Percentiles rank a stretch among this genome's conserved stretches.
These are phyloP conservation scores for Linderniella brevidens DNA, from an alignment of 257 asterid genomes.

Conservation along the genomic window DNA sequence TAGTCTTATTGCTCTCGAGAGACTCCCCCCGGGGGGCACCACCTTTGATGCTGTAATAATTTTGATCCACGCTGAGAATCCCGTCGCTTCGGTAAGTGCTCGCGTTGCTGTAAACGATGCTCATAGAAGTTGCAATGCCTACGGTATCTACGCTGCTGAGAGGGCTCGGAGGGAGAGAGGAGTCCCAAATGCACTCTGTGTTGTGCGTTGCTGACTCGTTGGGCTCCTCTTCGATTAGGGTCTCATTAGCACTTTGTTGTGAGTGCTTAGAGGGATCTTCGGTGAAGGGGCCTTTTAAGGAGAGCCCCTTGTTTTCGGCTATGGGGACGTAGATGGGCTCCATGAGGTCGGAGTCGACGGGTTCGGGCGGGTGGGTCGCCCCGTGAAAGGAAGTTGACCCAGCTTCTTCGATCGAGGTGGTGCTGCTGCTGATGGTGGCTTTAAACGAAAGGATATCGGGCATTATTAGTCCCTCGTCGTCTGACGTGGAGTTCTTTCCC, in stretches of 20 bases:
- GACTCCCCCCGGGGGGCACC: slow-evolving; percentile 23
- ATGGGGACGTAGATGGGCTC: slow-evolving; percentile 51
- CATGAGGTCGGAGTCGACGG: slow-evolving; percentile 48
- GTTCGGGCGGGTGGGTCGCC: slow-evolving; percentile 75
- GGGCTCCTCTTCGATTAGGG: slow-evolving; percentile 22
- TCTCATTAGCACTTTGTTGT: slow-evolving; percentile 6
- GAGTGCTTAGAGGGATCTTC: slow-evolving; percentile 25
- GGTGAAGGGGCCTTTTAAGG: slow-evolving; percentile 36
- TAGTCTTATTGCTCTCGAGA: slow-evolving; percentile 33
- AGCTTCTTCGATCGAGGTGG: slow-evolving; percentile 40
- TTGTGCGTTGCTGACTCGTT: slow-evolving; percentile 5
- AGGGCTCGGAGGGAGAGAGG: slow-evolving; percentile 39
- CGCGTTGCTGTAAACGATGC: slow-evolving; percentile 21
- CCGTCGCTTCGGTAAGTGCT: slow-evolving; percentile 30
- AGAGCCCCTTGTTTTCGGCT: slow-evolving; percentile 27
- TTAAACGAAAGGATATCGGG: slow-evolving; percentile 22
- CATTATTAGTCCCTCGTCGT: slow-evolving; percentile 25
- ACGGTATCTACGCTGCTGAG: slow-evolving; percentile 29
- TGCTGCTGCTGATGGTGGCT: slow-evolving; percentile 22
- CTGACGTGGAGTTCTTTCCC: slow-evolving; percentile 23
- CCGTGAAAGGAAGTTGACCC: slow-evolving; percentile 67
- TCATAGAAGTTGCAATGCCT: slow-evolving; percentile 25
- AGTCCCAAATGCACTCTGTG: slow-evolving; percentile 39
- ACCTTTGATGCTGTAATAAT: slow-evolving; percentile 19
- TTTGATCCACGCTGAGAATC: slow-evolving; percentile 21